Evolutionary conservation across 2,329 filamentous ascomycete genomes (phyloP).

Genomic region (Tothia fuscella): DNA sequence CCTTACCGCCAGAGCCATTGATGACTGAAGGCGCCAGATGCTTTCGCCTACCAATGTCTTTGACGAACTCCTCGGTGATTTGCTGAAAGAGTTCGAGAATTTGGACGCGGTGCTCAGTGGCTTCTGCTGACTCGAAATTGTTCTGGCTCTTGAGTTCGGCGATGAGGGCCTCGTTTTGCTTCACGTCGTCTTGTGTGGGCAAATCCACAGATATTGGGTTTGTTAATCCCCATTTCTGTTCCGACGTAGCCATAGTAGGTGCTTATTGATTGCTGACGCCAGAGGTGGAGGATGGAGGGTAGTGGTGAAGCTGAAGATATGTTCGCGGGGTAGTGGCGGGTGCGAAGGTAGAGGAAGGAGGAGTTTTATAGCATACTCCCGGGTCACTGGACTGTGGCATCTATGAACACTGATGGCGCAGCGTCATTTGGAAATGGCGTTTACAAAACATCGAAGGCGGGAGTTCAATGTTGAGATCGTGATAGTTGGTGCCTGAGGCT

Average conservation of each 20-base stretch:
- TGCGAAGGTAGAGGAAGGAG: too few relatives aligned
- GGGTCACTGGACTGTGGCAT: too few relatives aligned
- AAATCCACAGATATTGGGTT: constrained; percentile 67
- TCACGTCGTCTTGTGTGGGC: constrained; percentile 65
- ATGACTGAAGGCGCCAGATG: constrained; percentile 64
- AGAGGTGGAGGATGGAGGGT: too few relatives aligned
- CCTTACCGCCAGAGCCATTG: constrained; percentile 76
- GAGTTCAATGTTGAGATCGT: too few relatives aligned
- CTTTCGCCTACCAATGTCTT: constrained; percentile 62
- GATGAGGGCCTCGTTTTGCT: constrained; percentile 66
- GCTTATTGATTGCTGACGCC: too few relatives aligned
- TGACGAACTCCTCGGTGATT: constrained; percentile 79
- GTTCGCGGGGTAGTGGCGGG: too few relatives aligned
- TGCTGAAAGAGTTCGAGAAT: constrained; percentile 67
- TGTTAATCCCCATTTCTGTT: constrained; percentile 59
- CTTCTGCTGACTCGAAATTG: constrained; percentile 76
- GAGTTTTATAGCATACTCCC: too few relatives aligned
- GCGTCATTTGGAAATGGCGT: too few relatives aligned
- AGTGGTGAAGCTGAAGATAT: too few relatives aligned
- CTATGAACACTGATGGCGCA: too few relatives aligned
- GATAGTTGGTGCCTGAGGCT: too few relatives aligned
- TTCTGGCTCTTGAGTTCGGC: constrained; percentile 79
- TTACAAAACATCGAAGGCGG: too few relatives aligned
- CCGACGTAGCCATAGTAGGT: background rate
- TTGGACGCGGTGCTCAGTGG: constrained; percentile 69